Evolutionary conservation across 768 basidiomycete genomes (phyloP), one percentile per base, ranked within the genome.

Genomic region (Russula abietina): DNA sequence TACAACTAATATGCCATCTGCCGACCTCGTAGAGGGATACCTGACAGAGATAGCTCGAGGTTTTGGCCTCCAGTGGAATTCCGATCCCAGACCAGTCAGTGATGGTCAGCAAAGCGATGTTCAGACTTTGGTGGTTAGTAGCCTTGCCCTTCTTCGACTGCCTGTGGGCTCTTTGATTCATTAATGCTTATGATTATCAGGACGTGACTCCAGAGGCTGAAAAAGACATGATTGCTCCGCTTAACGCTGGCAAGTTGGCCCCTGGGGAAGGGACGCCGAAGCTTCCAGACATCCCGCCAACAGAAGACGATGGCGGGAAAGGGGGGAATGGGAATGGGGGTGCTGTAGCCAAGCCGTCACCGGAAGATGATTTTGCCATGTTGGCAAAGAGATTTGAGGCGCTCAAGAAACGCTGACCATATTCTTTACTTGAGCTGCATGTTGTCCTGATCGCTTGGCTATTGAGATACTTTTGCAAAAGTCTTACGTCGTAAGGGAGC

Each of bases 11-110:
- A 88, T 88, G 4, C 96, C 96, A 11, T 78, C 88, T 1, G 33
- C 78, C 8, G 81, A 83, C 33, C 79, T 98, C 7, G 91, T 98
- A 10, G 88, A 97, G 69, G 91, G 83, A 19, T 98, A 98, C 74
- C 78, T 98, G 17, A 75, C 75, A 54, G 94, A 97, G 74, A 98
- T 98, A 67, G 88, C 93, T 1, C 90, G 84, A 71, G 93, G 86
- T 11, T 98, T 97, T 69, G 82, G 84, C 14, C 81, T 94, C 16
- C 74, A 79, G 46, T 95, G 89, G 88, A 70, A 77, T 4, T 73
- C 84, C 32, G 73, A 79, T 28, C 59, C 65, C 36, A 60, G 67
- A 22, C 64, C 67, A 51, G 60, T 57, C 2, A 65, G 58, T n/a
- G 71, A 68, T 30, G 69, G 73, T 58, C 72, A 70, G 7, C 69